Conservation (phyloP, 2,329 filamentous ascomycete species). For the Fusarium sp. region DNA sequence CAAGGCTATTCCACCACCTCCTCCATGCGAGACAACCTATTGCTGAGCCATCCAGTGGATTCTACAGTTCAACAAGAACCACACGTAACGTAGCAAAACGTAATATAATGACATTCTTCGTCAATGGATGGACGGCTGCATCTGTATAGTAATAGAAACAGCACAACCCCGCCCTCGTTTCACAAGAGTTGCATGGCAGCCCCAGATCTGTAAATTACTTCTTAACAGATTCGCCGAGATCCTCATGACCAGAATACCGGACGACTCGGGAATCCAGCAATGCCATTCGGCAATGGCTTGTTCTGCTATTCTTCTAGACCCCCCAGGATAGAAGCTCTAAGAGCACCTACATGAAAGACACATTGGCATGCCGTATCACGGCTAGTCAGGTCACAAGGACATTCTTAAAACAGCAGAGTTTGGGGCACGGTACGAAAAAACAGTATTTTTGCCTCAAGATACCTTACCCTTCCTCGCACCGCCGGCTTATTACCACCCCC, state of each 20-base stretch:
- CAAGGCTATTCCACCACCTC: conserved; percentile 26
- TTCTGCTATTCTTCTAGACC: conserved; percentile 13
- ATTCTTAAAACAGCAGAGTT: conserved; percentile 18
- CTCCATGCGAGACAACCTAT: conserved; percentile 16
- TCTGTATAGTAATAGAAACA: conserved; percentile 43
- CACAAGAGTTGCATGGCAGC: conserved; percentile 4
- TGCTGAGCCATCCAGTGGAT: conserved; percentile 7
- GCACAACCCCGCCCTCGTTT: conserved; percentile 32
- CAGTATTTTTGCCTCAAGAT: conserved; percentile 7
- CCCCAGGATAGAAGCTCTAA: background rate
- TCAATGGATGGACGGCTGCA: conserved; percentile 34
- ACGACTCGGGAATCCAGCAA: conserved; percentile 25
- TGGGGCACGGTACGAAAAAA: conserved; percentile 4
- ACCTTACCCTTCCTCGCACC: conserved; percentile 24
- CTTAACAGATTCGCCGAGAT: conserved; percentile 27
- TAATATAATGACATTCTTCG: conserved; percentile 25
- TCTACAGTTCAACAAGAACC: conserved; percentile 2
- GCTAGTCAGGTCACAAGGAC: conserved; percentile 19
- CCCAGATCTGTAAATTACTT: conserved; percentile 25
- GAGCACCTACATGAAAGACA: background rate
- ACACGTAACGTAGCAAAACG: conserved; percentile 45
- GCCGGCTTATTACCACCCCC: conserved; percentile 30
- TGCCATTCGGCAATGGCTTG: conserved; percentile 39
- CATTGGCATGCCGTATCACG: background rate
- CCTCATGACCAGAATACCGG: conserved; percentile 31